Evolutionary conservation across 257 asterid species (phyloP).

Genomic region (Salvia hispanica): DNA sequence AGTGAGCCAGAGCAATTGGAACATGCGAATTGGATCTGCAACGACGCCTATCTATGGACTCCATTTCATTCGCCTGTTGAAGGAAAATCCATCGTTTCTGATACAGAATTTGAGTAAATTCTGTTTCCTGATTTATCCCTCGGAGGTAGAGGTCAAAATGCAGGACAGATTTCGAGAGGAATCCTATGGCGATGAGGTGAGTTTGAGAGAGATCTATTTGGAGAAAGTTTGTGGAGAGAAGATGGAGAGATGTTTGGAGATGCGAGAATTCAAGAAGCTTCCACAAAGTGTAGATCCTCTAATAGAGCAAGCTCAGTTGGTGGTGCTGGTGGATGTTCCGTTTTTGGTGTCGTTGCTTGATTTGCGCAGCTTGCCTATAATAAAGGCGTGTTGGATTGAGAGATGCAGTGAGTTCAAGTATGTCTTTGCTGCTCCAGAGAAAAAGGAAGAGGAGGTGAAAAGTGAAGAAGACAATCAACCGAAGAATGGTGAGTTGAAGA

Average conservation of each 20-base stretch:
- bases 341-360: slow-evolving; percentile 31
- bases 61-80: slow-evolving; percentile 35
- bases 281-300: slow-evolving; percentile 29
- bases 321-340: slow-evolving; percentile 31
- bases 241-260: slow-evolving; percentile 34
- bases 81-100: slow-evolving; percentile 20
- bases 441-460: neutral
- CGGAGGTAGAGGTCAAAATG: slow-evolving; percentile 14
- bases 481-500: slow-evolving; percentile 1
- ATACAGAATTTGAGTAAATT: slow-evolving; percentile 24
- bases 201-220: slow-evolving; percentile 26
- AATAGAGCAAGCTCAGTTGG: slow-evolving; percentile 29
- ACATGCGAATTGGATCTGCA: slow-evolving; percentile 32
- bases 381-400: slow-evolving; percentile 51
- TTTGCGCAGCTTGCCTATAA: slow-evolving; percentile 24
- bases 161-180: neutral
- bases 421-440: slow-evolving; percentile 15
- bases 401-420: slow-evolving; percentile 41
- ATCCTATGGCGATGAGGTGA: slow-evolving; percentile 23
- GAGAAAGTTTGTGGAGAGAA: slow-evolving; percentile 1
- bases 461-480: neutral
- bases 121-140: slow-evolving; percentile 37
- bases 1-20: slow-evolving; percentile 34
- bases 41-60: slow-evolving; percentile 19
- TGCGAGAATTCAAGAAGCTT: slow-evolving; percentile 34